Evolutionary conservation across 495 filamentous ascomycete species (phyloP), one percentile per base, ranked within the genome.

Genomic region (Xylaria curta): DNA sequence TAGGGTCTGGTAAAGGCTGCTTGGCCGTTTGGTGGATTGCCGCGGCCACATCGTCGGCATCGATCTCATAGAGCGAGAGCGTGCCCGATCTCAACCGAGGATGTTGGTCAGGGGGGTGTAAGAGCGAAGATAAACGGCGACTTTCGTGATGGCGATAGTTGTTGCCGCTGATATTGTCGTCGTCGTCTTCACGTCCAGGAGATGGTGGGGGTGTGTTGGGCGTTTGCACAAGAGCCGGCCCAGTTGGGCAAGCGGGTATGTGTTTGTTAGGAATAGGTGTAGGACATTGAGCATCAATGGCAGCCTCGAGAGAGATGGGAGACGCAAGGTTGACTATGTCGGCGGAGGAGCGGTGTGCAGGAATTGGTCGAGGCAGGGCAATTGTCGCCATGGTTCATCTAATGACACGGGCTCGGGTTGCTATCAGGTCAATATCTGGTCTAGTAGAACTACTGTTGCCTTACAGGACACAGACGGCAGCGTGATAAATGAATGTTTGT

Each of bases 231-330:
- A 91, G 91, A 12, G 87, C 84, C 10, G 93, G 90, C 0, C 93
- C 93, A 10, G 94, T 88, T n/a, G 94, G 91, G 76, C 93, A 95
- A 63, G 91, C 85, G 9, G 94, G 93, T 17, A 98, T 82, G 81
- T 97, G 94, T 78, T 97, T 97, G 82, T 97, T 97, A 10, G 96
- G 95, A 28, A 98, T 87, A 15, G 93, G 87, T 13, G 79, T 77
- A 13, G 85, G 84, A 54, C 80, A 77, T 49, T 83, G 82, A 26
- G 79, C 64, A 59, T 78, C 82, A 78, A 85, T 80, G 69, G 76
- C 70, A 47, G 59, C 26, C 71, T 89, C 79, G 81, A 89, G 79
- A 74, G 84, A 79, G 76, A 87, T 79, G 80, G 84, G 74, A 76
- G 81, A 83, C 73, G 84, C 80, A 75, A 84, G 82, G 75, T 80